Conservation (phyloP, 148 eudicot species). For the Heliamphora exappendiculata region DNA sequence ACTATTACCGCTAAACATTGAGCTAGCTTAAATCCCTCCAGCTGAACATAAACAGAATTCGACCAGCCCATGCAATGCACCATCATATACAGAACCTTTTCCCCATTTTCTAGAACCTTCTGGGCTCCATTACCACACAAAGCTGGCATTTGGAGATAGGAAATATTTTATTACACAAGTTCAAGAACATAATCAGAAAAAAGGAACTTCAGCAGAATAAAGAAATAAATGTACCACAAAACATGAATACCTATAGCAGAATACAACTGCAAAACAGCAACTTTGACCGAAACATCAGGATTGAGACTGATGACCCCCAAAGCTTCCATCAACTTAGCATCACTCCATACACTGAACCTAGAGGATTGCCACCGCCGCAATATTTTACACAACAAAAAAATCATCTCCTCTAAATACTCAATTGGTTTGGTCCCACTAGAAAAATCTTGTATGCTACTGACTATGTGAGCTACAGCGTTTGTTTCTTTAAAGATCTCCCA, state of each 20-base stretch:
- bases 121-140: conserved; percentile 72
- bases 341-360: conserved; percentile 62
- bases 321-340: conserved; percentile 44
- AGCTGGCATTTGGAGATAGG: conserved; percentile 38
- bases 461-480: conserved; percentile 38
- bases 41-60: conserved; percentile 35
- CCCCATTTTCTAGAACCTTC: conserved; percentile 52
- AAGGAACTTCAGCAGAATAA: conserved; percentile 6
- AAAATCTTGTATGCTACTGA: conserved; percentile 37
- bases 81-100: conserved; percentile 29
- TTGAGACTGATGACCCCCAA: conserved; percentile 30
- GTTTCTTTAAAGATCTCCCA: conserved; percentile 49
- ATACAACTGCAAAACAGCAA: conserved; percentile 59
- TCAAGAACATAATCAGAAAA: conserved; percentile 10
- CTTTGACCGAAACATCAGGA: conserved; percentile 35
- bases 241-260: conserved; percentile 64
- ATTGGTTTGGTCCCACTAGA: conserved; percentile 28
- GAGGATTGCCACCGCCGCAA: conserved; percentile 72
- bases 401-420: conserved; percentile 48
- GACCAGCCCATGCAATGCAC: conserved; percentile 47
- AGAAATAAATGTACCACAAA: conserved; percentile 21
- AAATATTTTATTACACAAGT: conserved; percentile 8
- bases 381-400: conserved; percentile 64
- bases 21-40: conserved; percentile 58
- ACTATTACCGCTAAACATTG: conserved; percentile 48